phyloP scores from a whole-genome alignment of 441 rosid species.

The Gossypium davidsonii region DNA sequence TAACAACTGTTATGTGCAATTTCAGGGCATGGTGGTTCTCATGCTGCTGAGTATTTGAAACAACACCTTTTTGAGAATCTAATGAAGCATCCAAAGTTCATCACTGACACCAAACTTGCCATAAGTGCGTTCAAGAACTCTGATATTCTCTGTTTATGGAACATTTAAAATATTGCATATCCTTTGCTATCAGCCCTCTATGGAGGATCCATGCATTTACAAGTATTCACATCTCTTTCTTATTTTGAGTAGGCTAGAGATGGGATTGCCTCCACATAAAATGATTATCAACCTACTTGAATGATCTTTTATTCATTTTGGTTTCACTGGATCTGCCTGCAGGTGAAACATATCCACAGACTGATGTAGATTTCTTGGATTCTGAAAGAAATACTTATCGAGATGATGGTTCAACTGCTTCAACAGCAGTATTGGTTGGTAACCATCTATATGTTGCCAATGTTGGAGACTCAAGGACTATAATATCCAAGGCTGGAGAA shows the following conservation, averaged over 20 bases:
- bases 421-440: constrained; percentile 84
- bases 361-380: constrained; percentile 73
- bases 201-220: constrained; percentile 12
- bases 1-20: background rate
- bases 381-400: constrained; percentile 75
- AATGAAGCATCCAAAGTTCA: constrained; percentile 77
- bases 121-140: constrained; percentile 49
- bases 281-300: background rate
- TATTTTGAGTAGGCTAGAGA: background rate
- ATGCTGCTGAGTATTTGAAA: constrained; percentile 92
- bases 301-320: constrained; percentile 9
- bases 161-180: background rate
- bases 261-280: background rate
- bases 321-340: constrained; percentile 25
- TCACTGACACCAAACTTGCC: constrained; percentile 69
- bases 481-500: constrained; percentile 83
- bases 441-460: constrained; percentile 92
- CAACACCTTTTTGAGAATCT: constrained; percentile 87
- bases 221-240: background rate
- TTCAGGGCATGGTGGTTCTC: constrained; percentile 98
- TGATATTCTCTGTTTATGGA: background rate
- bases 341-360: constrained; percentile 88
- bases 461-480: constrained; percentile 95
- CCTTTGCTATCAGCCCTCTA: constrained; percentile 4
- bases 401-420: constrained; percentile 99